These are phyloP conservation scores for Teunomyces pallodes DNA, from an alignment of 805 yeast genomes.

Conservation along the genomic window DNA sequence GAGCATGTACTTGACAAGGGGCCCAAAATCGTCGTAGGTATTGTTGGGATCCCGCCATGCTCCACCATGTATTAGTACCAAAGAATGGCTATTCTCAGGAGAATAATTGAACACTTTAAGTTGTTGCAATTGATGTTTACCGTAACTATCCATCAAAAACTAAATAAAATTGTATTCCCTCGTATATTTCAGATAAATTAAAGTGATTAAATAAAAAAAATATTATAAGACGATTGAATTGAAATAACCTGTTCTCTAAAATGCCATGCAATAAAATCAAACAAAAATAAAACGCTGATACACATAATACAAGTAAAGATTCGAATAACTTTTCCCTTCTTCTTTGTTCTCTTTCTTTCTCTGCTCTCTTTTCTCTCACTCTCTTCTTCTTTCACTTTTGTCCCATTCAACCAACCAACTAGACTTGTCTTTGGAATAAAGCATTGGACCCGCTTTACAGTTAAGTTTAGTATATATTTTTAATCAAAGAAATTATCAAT, in stretches of 20 bases:
- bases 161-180: not conserved
- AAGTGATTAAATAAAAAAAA: not conserved
- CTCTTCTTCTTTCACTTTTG: not conserved
- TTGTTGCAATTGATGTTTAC: slow-evolving; percentile 31
- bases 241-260: not conserved
- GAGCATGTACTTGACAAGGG: slow-evolving; percentile 17
- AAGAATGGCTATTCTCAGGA: slow-evolving; percentile 15
- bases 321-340: too few species aligned
- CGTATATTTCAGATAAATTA: not conserved
- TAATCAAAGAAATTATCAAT: slow-evolving; percentile 4
- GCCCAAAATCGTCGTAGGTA: slow-evolving; percentile 54
- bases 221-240: not conserved
- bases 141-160: slow-evolving; percentile 19
- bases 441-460: not conserved
- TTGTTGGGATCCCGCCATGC: slow-evolving; percentile 78
- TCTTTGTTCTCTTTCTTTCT: too few species aligned
- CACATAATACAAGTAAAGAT: not conserved
- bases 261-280: not conserved
- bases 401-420: not conserved
- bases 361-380: not conserved
- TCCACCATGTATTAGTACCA: slow-evolving; percentile 80
- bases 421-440: not conserved
- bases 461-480: slow-evolving; percentile 2
- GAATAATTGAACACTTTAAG: slow-evolving; percentile 25
- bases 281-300: not conserved